Evolutionary conservation across 2,329 filamentous ascomycete genomes (phyloP).

Genomic region (Botrytis elliptica): DNA sequence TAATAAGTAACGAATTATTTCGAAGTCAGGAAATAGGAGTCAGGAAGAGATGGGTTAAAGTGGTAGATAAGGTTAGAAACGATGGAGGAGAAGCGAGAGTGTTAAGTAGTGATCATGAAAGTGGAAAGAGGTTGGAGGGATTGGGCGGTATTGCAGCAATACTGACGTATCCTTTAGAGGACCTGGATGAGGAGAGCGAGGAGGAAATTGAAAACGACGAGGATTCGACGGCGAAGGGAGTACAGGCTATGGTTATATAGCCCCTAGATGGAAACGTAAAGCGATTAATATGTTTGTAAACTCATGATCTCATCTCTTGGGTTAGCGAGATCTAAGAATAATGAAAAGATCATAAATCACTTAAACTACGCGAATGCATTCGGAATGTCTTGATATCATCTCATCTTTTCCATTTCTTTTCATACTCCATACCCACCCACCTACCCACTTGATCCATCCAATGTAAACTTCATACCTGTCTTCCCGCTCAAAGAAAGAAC

Average conservation of each 20-base stretch:
- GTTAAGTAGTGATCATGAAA: conserved; percentile 93
- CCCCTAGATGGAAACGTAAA: too few relatives aligned
- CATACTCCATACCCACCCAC: not conserved
- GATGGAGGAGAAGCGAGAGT: conserved; percentile 85
- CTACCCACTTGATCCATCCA: not conserved
- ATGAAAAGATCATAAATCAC: not conserved
- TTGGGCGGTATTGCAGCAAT: conserved; percentile 87
- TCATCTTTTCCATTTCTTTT: not conserved
- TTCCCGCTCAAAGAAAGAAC: not conserved
- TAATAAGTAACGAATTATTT: conserved; percentile 88
- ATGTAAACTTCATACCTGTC: too few relatives aligned
- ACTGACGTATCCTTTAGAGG: conserved; percentile 81
- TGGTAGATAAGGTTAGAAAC: conserved; percentile 85
- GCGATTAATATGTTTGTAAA: not conserved
- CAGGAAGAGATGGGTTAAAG: conserved; percentile 74
- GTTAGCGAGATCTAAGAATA: not conserved
- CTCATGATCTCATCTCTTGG: not conserved
- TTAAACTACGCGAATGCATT: not conserved
- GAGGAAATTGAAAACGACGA: conserved; percentile 23
- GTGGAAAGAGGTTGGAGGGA: conserved; percentile 78
- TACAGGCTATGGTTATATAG: conserved; percentile 17
- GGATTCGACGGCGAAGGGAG: not conserved
- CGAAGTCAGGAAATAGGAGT: conserved; percentile 75
- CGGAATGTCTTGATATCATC: not conserved
- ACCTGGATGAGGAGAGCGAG: conserved; percentile 69